Base-by-base conservation (phyloP, 371 early-diverging fungal species). In the Rhizomucor miehei region DNA sequence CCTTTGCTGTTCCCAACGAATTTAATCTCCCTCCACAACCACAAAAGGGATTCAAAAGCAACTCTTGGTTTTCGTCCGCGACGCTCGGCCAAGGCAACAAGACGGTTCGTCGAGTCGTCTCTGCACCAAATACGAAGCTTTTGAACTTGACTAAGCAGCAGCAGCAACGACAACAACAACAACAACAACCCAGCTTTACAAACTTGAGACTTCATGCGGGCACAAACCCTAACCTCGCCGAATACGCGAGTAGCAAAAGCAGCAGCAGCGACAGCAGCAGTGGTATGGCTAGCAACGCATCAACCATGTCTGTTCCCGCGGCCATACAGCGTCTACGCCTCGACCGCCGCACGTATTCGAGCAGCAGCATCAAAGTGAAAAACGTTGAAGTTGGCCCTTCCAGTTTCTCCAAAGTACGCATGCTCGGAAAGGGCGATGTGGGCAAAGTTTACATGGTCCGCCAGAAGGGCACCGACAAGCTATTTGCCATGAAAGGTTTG, bases 391-490 rank as follows among this genome's bases (percentile, higher is more conserved):
- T 94, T 2, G 83, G 87, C 11, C 95, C 96, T 1, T 87, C 80
- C 52, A 85, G 89, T 63, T 97, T 95, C 71, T 73, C 68, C 37
- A 94, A 94, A 63, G 68, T 90, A 40, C 78, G 87, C 60, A 68
- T 98, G 63, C 78, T 98, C 23, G 55, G 55, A 14, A 55, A 48
- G 35, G 55, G 55, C 24, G 98, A 94, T 71, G 98, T 98, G 14
- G 98, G 97, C 17, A 93, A 90, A 66, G 98, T 97, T 1, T 97
- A 92, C 59, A 81, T 97, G 62, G 98, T 96, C 47, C 86, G 84
- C 48, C 89, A 92, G 69, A 94, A 92, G 67, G 88, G 83, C 39
- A 79, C 87, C 1, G 88, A 86, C 56, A 87, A 87, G 63, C 79
- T 93, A 12, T 95, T 84, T 69, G 98, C 98, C 6, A 93, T 96